Conservation (phyloP, 345 rosid genomes). For the Trapa incisa region DNA sequence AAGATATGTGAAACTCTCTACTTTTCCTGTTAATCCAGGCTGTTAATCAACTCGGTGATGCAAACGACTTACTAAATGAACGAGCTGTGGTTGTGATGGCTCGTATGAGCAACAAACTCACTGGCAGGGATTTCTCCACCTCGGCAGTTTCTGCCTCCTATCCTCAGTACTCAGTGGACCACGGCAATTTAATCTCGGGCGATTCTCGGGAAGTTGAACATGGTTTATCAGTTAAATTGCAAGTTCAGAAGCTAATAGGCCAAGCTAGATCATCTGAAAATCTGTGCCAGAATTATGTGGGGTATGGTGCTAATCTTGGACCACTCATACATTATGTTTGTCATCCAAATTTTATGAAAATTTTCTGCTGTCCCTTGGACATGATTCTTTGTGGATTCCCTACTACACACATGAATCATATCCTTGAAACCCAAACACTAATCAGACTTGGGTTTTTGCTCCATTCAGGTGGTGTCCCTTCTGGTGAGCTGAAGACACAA, state of each 20-base stretch:
- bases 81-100: constrained; percentile 93
- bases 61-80: constrained; percentile 87
- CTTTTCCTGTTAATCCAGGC: constrained; percentile 35
- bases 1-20: neutral
- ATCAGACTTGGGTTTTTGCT: neutral
- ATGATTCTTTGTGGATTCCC: no score
- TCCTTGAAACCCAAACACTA: neutral
- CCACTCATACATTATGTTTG: no score
- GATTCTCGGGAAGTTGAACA: constrained; percentile 83
- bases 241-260: constrained; percentile 81
- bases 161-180: constrained; percentile 44
- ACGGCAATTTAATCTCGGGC: constrained; percentile 60
- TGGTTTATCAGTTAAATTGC: constrained; percentile 80
- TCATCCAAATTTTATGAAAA: no score
- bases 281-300: constrained; percentile 92
- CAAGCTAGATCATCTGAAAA: constrained; percentile 89
- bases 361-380: no score
- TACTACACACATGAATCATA: no score
- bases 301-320: constrained; percentile 37
- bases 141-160: constrained; percentile 36
- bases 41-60: constrained; percentile 93
- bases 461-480: constrained; percentile 88
- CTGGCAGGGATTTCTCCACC: constrained; percentile 81
- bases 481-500: constrained; percentile 40
- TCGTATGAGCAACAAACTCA: constrained; percentile 84